phyloP scores from a whole-genome alignment of 2,329 filamentous ascomycete genomes.

The Cercospora sp. region DNA sequence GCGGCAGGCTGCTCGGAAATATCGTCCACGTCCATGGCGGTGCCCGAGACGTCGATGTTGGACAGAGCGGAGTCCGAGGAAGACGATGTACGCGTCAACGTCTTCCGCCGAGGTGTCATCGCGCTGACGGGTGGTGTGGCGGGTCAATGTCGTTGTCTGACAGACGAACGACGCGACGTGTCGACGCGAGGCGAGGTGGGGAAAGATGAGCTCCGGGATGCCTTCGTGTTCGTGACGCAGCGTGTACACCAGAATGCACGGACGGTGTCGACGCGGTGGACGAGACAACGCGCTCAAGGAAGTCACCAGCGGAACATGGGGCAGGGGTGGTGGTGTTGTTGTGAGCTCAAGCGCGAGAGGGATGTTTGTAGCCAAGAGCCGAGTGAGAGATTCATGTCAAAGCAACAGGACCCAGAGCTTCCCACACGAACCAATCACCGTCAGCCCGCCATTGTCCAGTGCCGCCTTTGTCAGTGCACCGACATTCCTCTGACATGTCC shows the following conservation, averaged over 20 bases:
- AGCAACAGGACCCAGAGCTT: slow-evolving; percentile 3
- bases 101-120: slow-evolving; percentile 2
- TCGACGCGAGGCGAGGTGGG: slow-evolving; percentile 5
- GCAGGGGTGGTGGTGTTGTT: slow-evolving; percentile 1
- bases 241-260: background rate
- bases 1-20: slow-evolving; percentile 55
- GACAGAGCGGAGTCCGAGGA: slow-evolving; percentile 47
- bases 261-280: background rate
- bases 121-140: background rate
- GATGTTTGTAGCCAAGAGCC: slow-evolving; percentile 1
- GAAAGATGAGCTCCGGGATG: background rate
- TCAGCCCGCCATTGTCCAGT: background rate
- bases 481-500: background rate
- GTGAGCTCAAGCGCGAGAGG: slow-evolving; percentile 1
- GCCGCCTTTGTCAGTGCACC: background rate
- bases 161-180: background rate
- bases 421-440: background rate
- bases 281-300: background rate
- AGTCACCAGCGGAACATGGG: slow-evolving; percentile 3
- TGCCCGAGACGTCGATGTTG: slow-evolving; percentile 43
- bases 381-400: slow-evolving; percentile 6
- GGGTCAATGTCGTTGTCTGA: slow-evolving; percentile 2
- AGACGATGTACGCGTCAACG: slow-evolving; percentile 40
- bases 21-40: slow-evolving; percentile 36
- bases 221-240: background rate